A percentile compares a stretch with the other conserved stretches of the same genome.
These are phyloP conservation scores for Aspergillus steynii DNA, from an alignment of 495 filamentous ascomycete genomes.

Conservation along the genomic window DNA sequence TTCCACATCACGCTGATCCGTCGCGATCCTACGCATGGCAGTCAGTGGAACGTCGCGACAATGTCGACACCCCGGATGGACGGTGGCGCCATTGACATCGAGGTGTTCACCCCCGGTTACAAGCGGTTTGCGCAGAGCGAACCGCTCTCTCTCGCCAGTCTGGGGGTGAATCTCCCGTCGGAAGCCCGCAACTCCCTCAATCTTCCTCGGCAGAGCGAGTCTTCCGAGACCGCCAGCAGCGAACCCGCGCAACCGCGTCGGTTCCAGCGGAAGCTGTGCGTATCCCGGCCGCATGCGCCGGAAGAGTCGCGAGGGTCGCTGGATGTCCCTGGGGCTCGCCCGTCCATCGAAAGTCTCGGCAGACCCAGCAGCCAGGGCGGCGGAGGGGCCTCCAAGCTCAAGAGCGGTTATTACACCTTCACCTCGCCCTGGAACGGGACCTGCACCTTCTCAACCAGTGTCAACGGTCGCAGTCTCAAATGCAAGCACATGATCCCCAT, in stretches of 20 bases:
- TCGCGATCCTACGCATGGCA: slow-evolving; percentile 74
- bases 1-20: slow-evolving; percentile 85
- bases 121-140: slow-evolving; percentile 53
- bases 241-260: slow-evolving; percentile 27
- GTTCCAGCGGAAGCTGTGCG: slow-evolving; percentile 42
- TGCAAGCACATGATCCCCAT: slow-evolving; percentile 68
- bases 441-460: slow-evolving; percentile 79
- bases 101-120: slow-evolving; percentile 63
- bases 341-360: slow-evolving; percentile 17
- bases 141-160: slow-evolving; percentile 30
- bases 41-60: slow-evolving; percentile 87
- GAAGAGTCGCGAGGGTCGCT: slow-evolving; percentile 23
- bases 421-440: slow-evolving; percentile 80
- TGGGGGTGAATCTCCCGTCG: slow-evolving; percentile 34
- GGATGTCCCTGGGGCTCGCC: slow-evolving; percentile 17
- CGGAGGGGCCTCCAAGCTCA: slow-evolving; percentile 33
- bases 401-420: slow-evolving; percentile 60
- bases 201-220: neutral
- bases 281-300: slow-evolving; percentile 30
- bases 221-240: neutral
- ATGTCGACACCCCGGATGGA: slow-evolving; percentile 51
- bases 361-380: slow-evolving; percentile 12
- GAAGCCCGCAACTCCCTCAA: slow-evolving; percentile 14
- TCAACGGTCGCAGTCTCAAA: slow-evolving; percentile 70
- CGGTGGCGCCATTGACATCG: slow-evolving; percentile 53